phyloP scores from a whole-genome alignment of 2,329 filamentous ascomycete species.

The Dendrostoma leiphaemia region DNA sequence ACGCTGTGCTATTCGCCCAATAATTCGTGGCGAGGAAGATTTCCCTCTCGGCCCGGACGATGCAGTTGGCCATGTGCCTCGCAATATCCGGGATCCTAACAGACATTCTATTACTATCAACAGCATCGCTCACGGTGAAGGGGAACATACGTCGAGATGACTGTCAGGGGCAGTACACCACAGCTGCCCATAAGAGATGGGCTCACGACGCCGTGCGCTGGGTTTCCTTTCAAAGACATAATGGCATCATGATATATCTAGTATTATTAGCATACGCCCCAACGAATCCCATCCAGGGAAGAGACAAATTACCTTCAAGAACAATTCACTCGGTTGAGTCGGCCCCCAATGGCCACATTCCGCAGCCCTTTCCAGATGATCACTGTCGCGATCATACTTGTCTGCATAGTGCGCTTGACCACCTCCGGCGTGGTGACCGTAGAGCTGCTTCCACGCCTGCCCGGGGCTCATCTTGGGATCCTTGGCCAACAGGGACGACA shows the following conservation, averaged over 20 bases:
- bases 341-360: conserved; percentile 68
- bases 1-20: conserved; percentile 69
- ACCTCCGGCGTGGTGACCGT: conserved; percentile 31
- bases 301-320: conserved; percentile 53
- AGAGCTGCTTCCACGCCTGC: conserved; percentile 56
- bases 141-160: conserved; percentile 55
- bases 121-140: neutral
- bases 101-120: neutral
- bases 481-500: conserved; percentile 56
- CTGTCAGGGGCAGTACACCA: conserved; percentile 65
- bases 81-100: conserved; percentile 63
- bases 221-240: conserved; percentile 50
- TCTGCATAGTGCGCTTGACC: conserved; percentile 20
- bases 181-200: conserved; percentile 50
- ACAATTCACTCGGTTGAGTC: conserved; percentile 62
- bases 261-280: conserved; percentile 5
- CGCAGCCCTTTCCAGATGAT: conserved; percentile 52
- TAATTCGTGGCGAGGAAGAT: conserved; percentile 74
- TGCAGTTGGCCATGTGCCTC: conserved; percentile 73
- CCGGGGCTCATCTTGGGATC: conserved; percentile 51
- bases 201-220: conserved; percentile 49
- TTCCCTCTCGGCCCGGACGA: conserved; percentile 69
- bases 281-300: neutral
- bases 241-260: conserved; percentile 66
- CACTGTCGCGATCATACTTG: conserved; percentile 25